Evolutionary conservation across 768 basidiomycete genomes (phyloP).

Genomic region (Pulveroboletus sp.): DNA sequence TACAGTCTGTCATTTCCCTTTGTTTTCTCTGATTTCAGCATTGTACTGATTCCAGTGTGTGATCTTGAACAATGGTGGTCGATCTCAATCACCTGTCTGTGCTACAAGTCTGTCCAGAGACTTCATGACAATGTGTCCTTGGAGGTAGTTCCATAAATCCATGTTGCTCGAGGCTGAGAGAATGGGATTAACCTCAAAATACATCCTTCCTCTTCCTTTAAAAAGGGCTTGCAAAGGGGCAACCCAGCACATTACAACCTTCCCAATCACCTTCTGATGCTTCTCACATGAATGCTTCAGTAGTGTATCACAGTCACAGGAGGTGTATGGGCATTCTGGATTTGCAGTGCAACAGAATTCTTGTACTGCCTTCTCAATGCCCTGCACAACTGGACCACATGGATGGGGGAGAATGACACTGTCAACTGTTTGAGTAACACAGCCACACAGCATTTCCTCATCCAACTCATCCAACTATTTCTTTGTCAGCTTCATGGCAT

Average conservation of each 20-base stretch:
- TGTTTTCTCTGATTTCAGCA: background rate
- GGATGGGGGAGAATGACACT: background rate
- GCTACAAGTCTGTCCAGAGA: background rate
- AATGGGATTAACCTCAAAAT: conserved; percentile 3
- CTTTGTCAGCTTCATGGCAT: too few species aligned
- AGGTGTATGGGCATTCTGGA: background rate
- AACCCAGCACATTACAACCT: background rate
- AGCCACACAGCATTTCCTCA: too few species aligned
- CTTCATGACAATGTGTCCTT: too few species aligned
- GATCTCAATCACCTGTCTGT: background rate
- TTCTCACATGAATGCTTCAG: background rate
- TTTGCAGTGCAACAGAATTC: background rate
- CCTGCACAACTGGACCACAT: background rate
- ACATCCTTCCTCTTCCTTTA: background rate
- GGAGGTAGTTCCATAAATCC: background rate
- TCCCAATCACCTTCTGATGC: background rate
- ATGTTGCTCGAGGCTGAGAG: background rate
- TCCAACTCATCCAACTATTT: too few species aligned
- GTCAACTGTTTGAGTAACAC: too few species aligned
- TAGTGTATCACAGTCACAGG: background rate
- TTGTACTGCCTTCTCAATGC: background rate
- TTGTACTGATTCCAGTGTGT: background rate
- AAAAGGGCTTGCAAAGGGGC: background rate
- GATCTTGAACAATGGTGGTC: background rate
- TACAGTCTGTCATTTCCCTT: background rate